phyloP scores from a whole-genome alignment of 1,139 yeast species.

The Blastobotrys capitulatus region DNA sequence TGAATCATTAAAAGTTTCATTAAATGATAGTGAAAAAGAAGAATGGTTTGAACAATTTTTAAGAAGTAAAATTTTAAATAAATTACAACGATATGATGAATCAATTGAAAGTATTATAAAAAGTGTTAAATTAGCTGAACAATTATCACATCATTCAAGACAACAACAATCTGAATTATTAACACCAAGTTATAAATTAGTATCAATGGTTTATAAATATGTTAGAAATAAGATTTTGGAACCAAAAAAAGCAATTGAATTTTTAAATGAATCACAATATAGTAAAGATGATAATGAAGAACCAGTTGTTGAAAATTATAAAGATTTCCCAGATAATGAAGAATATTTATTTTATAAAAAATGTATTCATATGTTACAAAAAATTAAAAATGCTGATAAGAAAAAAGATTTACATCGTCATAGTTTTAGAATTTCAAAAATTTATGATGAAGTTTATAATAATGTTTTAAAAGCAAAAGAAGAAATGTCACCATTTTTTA shows the following conservation, averaged over 20 bases:
- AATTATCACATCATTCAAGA: constrained; percentile 30
- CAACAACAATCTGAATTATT: no score
- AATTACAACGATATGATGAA: constrained; percentile 27
- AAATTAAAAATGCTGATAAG: constrained; percentile 56
- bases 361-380: constrained; percentile 36
- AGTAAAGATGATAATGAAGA: background rate
- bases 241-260: constrained; percentile 15
- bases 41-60: constrained; percentile 60
- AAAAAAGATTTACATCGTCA: constrained; percentile 93
- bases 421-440: constrained; percentile 62
- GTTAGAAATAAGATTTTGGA: constrained; percentile 30
- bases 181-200: constrained; percentile 69
- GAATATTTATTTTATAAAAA: constrained; percentile 25
- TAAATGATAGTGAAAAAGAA: constrained; percentile 16
- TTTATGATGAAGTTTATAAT: constrained; percentile 49
- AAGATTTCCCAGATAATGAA: constrained; percentile 7
- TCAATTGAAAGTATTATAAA: constrained; percentile 21
- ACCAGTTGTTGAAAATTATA: background rate
- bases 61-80: constrained; percentile 55
- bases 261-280: background rate
- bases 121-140: constrained; percentile 33
- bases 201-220: constrained; percentile 56
- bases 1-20: constrained; percentile 25
- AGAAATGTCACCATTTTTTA: constrained; percentile 59
- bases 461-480: constrained; percentile 53